Conservation (phyloP, 306 rosid species). For the Oemleria cerasiformis region DNA sequence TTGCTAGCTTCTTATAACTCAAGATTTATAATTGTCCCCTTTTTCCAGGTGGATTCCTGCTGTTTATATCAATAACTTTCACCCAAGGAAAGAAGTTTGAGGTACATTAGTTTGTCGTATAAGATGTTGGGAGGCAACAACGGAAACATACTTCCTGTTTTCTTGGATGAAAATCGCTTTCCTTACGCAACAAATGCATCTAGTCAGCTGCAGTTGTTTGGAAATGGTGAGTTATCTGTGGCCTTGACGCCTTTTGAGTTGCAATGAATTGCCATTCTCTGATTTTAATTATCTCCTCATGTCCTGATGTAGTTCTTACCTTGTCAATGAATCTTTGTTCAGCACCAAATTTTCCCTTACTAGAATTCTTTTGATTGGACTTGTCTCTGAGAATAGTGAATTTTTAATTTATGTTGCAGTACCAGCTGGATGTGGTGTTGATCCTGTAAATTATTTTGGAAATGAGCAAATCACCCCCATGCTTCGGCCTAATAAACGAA, state of each 20-base stretch:
- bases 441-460: conserved; percentile 74
- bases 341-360: not conserved
- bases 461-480: conserved; percentile 60
- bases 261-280: not conserved
- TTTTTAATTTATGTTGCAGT: conserved; percentile 44
- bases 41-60: conserved; percentile 33
- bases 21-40: conserved; percentile 1
- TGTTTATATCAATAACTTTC: conserved; percentile 15
- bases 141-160: conserved; percentile 69
- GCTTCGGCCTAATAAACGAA: conserved; percentile 61
- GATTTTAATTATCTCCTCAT: not conserved
- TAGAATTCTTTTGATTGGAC: not conserved
- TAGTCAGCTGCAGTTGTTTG: conserved; percentile 78
- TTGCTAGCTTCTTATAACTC: conserved; percentile 13
- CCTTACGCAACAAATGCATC: conserved; percentile 60
- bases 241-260: not conserved
- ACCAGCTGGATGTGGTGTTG: conserved; percentile 67
- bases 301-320: not conserved
- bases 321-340: not conserved
- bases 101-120: conserved; percentile 8
- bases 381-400: conserved; percentile 21
- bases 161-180: conserved; percentile 52
- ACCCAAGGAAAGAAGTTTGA: conserved; percentile 25
- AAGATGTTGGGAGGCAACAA: conserved; percentile 82
- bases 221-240: conserved; percentile 56